Conservation (phyloP, 768 basidiomycete genomes). For the Austroboletus eburneus region DNA sequence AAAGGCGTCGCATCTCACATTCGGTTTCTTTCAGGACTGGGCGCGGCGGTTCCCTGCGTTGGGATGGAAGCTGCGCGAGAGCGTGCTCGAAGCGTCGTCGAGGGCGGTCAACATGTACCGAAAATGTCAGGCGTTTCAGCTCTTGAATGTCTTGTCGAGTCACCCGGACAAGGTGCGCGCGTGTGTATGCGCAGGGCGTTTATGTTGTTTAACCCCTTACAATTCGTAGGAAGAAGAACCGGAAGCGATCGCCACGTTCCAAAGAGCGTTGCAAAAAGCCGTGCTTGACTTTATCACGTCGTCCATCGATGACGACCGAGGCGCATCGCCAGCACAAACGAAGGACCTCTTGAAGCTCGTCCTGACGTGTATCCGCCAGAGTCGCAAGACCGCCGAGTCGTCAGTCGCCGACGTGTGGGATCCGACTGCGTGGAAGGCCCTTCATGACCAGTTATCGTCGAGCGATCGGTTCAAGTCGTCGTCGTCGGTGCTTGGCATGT, state of each 20-base stretch:
- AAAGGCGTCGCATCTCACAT: constrained; percentile 74
- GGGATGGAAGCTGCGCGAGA: constrained; percentile 62
- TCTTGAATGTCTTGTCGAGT: constrained; percentile 61
- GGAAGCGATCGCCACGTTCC: constrained; percentile 42
- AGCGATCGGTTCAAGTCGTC: constrained; percentile 63
- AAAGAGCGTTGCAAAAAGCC: constrained; percentile 45
- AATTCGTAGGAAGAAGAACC: constrained; percentile 30
- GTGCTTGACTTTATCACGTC: constrained; percentile 46
- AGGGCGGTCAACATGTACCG: constrained; percentile 76
- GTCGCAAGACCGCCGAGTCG: constrained; percentile 41
- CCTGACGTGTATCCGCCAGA: constrained; percentile 60
- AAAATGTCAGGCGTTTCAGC: constrained; percentile 66
- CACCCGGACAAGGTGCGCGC: constrained; percentile 31
- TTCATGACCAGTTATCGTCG: constrained; percentile 44
- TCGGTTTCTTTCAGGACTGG: constrained; percentile 75
- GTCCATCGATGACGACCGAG: constrained; percentile 44
- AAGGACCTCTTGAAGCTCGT: constrained; percentile 80
- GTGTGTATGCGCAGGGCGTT: background rate
- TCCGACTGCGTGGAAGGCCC: constrained; percentile 47
- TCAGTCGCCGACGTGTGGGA: constrained; percentile 51
- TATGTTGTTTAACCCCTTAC: constrained; percentile 8
- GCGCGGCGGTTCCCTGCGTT: constrained; percentile 57
- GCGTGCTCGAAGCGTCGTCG: constrained; percentile 51
- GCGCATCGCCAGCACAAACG: constrained; percentile 57
- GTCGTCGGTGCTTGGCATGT: constrained; percentile 54